These are phyloP conservation scores for Exophiala lecanii-corni DNA, from an alignment of 2,329 filamentous ascomycete genomes.

Conservation along the genomic window DNA sequence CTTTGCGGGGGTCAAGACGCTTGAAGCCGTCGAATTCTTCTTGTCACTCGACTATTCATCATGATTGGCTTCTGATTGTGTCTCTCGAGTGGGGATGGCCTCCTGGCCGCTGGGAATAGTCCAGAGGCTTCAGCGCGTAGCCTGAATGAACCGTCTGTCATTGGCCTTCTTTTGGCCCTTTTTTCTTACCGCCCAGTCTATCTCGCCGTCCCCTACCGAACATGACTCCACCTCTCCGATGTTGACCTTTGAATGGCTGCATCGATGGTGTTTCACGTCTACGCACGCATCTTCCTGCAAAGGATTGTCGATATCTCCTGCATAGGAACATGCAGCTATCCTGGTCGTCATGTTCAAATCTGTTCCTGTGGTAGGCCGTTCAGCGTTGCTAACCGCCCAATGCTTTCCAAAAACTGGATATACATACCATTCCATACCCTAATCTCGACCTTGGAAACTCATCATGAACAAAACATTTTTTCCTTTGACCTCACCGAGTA, in stretches of 20 bases:
- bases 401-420: constrained; percentile 19
- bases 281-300: constrained; percentile 20
- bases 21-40: too few relatives aligned
- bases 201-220: constrained; percentile 10
- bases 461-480: neutral
- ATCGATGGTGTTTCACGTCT: constrained; percentile 19
- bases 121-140: constrained; percentile 15
- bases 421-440: constrained; percentile 12
- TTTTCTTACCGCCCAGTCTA: constrained; percentile 19
- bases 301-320: constrained; percentile 16
- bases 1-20: too few relatives aligned
- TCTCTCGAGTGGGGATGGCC: neutral
- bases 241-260: constrained; percentile 13
- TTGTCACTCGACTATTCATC: neutral
- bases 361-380: constrained; percentile 20
- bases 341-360: constrained; percentile 13
- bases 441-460: neutral
- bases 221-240: constrained; percentile 1
- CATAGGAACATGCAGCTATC: constrained; percentile 11
- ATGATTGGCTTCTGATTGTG: neutral
- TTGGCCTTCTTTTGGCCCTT: constrained; percentile 10
- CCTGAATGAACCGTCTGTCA: constrained; percentile 17
- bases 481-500: neutral
- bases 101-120: constrained; percentile 4
- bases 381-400: constrained; percentile 18